Evolutionary conservation across 257 asterid species (phyloP), one percentile per base, ranked within the genome.

Genomic region (Capsicum chinense): DNA sequence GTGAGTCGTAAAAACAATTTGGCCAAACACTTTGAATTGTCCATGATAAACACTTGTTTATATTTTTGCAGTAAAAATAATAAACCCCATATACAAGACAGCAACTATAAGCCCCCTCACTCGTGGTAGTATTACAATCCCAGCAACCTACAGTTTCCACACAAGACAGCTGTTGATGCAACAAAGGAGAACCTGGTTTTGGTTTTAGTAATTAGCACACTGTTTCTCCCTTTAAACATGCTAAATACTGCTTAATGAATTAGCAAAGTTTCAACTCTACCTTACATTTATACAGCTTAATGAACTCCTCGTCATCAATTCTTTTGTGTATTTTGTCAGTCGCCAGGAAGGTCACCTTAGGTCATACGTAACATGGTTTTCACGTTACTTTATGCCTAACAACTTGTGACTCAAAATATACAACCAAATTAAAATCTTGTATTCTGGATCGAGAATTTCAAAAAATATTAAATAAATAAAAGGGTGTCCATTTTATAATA

Each of bases 231-330:
- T 78, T 54, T 52, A 74, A 26, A 78, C 81, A 26, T 56, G 68
- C 56, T 76, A 63, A 39, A 83, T 63, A 42, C 82, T 19, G 33
- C 44, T 9, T 66, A 50, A 50, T 66, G 48, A 44, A 44, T 39
- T 39, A 39, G 44, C 44, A 39, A 44, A 83, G 59, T 85, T 84
- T 88, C 84, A 89, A 83, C 69, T 52, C 58, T 7, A 37, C 62
- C 74, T 91, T 91, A 87, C 98, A 94, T 84, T 84, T 80, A 88
- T 0, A 5, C 93, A 92, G 97, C 94, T 91, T 76, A 52, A 76
- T 13, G 48, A 64, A 26, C 21, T 26, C 81, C 81, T 52, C 15
- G 26, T 76, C 81, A 78, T 67, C 74, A 67, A 67, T 78, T 54
- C 19, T 78, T 33, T 78, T 7, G 1, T 78, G 7, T 68, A 35